A percentile compares a stretch with the other conserved stretches of the same genome.
Conservation (phyloP, 495 filamentous ascomycete species). For the Parathielavia appendiculata region DNA sequence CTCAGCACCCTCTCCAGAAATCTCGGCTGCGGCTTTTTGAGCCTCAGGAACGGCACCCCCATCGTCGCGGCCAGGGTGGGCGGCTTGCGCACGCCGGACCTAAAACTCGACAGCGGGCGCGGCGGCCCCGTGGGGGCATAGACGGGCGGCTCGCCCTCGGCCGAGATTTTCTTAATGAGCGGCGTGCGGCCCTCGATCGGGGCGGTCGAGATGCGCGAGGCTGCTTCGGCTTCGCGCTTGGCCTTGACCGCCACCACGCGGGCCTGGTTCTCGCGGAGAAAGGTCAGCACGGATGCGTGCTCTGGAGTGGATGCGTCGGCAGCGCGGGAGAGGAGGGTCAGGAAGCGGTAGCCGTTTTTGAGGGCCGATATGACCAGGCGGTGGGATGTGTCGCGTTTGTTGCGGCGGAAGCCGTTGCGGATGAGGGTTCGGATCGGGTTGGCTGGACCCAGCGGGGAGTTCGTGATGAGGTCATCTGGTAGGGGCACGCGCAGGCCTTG, state of each 20-base stretch:
- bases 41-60: conserved; percentile 63
- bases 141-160: conserved; percentile 34
- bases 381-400: conserved; percentile 50
- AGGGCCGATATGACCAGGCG: conserved; percentile 51
- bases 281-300: conserved; percentile 29
- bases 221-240: background rate
- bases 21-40: conserved; percentile 63
- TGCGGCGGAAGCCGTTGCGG: conserved; percentile 54
- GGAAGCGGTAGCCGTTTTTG: conserved; percentile 55
- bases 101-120: conserved; percentile 39
- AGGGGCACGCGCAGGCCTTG: conserved; percentile 50
- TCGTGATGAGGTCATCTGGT: conserved; percentile 35
- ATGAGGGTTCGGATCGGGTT: conserved; percentile 41
- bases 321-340: conserved; percentile 24
- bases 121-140: conserved; percentile 41
- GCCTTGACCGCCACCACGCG: conserved; percentile 17
- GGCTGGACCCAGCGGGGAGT: conserved; percentile 37
- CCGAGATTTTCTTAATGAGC: conserved; percentile 32
- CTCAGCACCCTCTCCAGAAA: conserved; percentile 53
- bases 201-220: background rate
- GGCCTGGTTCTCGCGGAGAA: conserved; percentile 32
- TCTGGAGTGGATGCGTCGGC: conserved; percentile 17
- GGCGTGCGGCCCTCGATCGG: conserved; percentile 25
- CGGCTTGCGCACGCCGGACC: conserved; percentile 51
- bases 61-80: conserved; percentile 53